Percentiles rank a stretch among this genome's conserved stretches.
phyloP scores from a whole-genome alignment of 495 filamentous ascomycete species.

The Penicillium psychrofluorescens region DNA sequence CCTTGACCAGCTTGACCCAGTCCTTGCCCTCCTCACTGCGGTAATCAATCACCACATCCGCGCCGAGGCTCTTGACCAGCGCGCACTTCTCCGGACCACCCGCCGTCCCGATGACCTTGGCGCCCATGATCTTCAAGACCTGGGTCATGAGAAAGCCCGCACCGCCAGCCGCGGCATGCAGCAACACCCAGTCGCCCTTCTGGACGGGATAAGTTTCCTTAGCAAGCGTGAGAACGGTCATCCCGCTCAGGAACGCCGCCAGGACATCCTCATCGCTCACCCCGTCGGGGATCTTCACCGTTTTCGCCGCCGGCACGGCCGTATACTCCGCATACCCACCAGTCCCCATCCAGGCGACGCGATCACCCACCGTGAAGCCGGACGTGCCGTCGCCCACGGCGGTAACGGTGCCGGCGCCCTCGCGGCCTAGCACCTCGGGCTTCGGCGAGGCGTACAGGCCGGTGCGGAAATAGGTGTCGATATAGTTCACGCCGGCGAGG shows the following conservation, averaged over 20 bases:
- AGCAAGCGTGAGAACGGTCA: constrained; percentile 79
- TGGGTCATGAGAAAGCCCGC: constrained; percentile 75
- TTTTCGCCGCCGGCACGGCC: constrained; percentile 47
- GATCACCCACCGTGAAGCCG: constrained; percentile 54
- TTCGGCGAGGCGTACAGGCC: constrained; percentile 74
- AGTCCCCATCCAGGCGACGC: constrained; percentile 58
- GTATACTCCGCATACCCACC: constrained; percentile 75
- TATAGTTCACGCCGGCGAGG: constrained; percentile 82
- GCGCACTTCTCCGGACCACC: constrained; percentile 65
- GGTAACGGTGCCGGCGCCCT: constrained; percentile 62
- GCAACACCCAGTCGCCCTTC: constrained; percentile 74
- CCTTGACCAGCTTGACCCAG: constrained; percentile 56
- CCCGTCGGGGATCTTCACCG: constrained; percentile 56
- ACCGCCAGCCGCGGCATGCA: constrained; percentile 89
- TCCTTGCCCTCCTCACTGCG: constrained; percentile 56
- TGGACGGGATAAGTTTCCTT: constrained; percentile 70
- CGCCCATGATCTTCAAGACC: constrained; percentile 65
- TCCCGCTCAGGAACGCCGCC: constrained; percentile 68
- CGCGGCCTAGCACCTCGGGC: constrained; percentile 77
- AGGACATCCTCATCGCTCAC: constrained; percentile 57
- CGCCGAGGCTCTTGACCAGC: constrained; percentile 60
- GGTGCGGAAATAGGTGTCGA: constrained; percentile 81
- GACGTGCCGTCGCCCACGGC: constrained; percentile 40
- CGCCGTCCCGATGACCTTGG: constrained; percentile 77
- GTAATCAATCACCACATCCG: constrained; percentile 68